phyloP scores from a whole-genome alignment of 179 eudicot genomes.

The Drosera spatulata region DNA sequence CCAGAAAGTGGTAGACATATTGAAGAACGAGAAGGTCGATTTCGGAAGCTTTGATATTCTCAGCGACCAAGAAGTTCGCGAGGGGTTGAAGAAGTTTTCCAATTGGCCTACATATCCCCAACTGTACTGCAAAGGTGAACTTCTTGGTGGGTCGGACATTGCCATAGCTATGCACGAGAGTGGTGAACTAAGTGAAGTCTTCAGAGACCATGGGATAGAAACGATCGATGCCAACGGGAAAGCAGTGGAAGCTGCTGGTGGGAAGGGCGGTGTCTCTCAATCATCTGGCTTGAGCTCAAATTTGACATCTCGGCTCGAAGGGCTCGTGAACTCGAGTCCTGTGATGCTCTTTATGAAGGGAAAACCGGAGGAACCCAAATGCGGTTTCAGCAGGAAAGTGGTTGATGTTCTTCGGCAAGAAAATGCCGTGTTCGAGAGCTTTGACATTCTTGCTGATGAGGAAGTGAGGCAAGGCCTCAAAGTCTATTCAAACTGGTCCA shows the following conservation, averaged over 20 bases:
- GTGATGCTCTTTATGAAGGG: constrained; percentile 96
- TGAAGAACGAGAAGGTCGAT: constrained; percentile 59
- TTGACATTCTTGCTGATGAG: constrained; percentile 68
- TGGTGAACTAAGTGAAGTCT: constrained; percentile 63
- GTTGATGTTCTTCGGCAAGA: constrained; percentile 78
- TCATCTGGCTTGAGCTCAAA: constrained; percentile 61
- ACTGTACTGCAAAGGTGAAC: constrained; percentile 87
- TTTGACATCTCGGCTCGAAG: constrained; percentile 38
- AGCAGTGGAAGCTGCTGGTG: constrained; percentile 17
- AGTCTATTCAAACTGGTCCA: constrained; percentile 93
- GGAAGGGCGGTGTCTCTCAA: constrained; percentile 36
- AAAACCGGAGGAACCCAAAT: constrained; percentile 69
- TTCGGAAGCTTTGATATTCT: constrained; percentile 90
- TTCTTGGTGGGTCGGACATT: constrained; percentile 85
- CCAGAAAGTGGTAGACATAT: constrained; percentile 63
- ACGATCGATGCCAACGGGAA: constrained; percentile 17
- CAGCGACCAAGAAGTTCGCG: constrained; percentile 57
- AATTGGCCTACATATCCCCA: constrained; percentile 99
- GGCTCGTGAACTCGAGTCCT: constrained; percentile 47
- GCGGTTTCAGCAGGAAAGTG: constrained; percentile 91
- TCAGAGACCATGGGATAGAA: constrained; percentile 49
- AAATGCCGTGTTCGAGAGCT: constrained; percentile 50
- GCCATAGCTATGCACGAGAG: constrained; percentile 73
- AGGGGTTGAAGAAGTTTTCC: constrained; percentile 84
- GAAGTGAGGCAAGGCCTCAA: constrained; percentile 92